Evolutionary conservation across 805 yeast species (phyloP), one percentile per base, ranked within the genome.

Genomic region (Myxozyma mucilagina): DNA sequence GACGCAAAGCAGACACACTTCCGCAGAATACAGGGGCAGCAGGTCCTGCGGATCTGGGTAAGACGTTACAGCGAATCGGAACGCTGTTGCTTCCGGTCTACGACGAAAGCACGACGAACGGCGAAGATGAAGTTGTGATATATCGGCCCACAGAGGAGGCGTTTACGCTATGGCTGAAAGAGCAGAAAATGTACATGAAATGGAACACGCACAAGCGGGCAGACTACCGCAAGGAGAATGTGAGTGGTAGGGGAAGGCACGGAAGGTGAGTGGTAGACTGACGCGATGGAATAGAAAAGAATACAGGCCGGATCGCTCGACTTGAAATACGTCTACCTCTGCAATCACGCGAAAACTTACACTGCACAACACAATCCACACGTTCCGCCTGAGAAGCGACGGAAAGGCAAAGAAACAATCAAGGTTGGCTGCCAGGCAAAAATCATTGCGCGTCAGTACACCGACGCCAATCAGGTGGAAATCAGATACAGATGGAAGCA

Each of bases 381-480:
- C 8, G 57, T 60, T 8, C 64, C 64, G 29, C 53, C 45, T 7
- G 64, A 60, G 32, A 60, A 56, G 44, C 64, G 57, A 13, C 57
- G 64, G 43, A 50, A 52, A 20, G 64, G 64, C 32, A 60, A 60
- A 35, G 64, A 60, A 38, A 56, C 64, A 14, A 60, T 60, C 60
- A 60, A 60, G 36, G 64, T 60, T n/a, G 64, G 60, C 44, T 60
- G 64, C 45, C 64, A 60, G 24, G 64, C 64, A 16, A 53, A 52
- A 50, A 60, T 60, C 10, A 57, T 60, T 24, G 64, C 64, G 47
- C 54, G 64, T 2, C 64, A 60, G 42, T 60, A 60, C 54, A 60
- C 64, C 11, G 64, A 60, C 55, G 45, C 60, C 18, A 51, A 60
- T 43, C 64, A 60, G 57, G 56, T 60, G 29, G 64, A 60, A 54